Evolutionary conservation across 441 rosid species (phyloP).

Genomic region (Kokia cookei): DNA sequence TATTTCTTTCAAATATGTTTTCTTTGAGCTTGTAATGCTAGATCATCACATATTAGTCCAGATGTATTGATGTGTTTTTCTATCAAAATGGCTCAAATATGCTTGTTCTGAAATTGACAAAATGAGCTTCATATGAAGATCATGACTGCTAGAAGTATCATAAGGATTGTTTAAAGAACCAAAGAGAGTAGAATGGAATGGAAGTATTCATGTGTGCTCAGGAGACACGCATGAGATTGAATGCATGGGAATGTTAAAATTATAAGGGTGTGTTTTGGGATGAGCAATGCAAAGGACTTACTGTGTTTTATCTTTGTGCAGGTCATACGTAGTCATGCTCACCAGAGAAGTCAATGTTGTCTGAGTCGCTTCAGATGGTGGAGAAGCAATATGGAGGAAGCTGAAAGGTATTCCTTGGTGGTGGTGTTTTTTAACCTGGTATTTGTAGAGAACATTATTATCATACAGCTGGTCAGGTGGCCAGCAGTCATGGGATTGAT

Average conservation of each 20-base stretch:
- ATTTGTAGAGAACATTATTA: constrained; percentile 20
- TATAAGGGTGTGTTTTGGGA: not conserved
- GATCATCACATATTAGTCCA: not conserved
- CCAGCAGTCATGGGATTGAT: constrained; percentile 36
- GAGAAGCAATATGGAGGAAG: constrained; percentile 46
- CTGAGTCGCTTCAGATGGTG: constrained; percentile 43
- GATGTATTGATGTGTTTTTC: not conserved
- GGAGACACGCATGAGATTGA: not conserved
- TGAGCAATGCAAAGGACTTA: not conserved
- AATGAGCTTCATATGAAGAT: not conserved
- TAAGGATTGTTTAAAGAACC: not conserved
- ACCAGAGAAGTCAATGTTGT: constrained; percentile 55
- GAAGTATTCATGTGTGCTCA: not conserved
- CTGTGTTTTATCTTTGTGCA: constrained; percentile 23
- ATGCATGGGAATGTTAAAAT: not conserved
- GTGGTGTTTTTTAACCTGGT: constrained; percentile 15
- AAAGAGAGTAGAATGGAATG: not conserved
- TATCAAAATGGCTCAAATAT: not conserved
- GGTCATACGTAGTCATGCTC: constrained; percentile 69
- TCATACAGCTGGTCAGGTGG: constrained; percentile 31
- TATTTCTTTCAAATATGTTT: not conserved
- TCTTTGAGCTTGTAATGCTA: not conserved
- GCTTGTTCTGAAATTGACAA: not conserved
- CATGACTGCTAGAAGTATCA: not conserved
- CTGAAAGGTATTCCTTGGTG: constrained; percentile 28